These are phyloP conservation scores for Paxillus rubicundulus DNA, from an alignment of 768 basidiomycete species.

Conservation along the genomic window DNA sequence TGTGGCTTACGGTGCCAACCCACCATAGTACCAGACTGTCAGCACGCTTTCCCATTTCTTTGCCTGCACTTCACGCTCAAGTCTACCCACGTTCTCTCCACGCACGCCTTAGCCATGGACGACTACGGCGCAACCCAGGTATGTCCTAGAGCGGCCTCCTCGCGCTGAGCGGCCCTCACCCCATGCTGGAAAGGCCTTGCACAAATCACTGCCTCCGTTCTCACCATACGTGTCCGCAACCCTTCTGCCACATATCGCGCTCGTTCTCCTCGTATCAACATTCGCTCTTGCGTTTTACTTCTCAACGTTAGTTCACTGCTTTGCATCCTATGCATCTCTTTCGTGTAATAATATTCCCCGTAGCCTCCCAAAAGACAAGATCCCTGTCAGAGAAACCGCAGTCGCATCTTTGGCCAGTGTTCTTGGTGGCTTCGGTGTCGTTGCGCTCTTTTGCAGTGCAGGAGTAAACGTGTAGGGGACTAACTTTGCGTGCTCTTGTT, in stretches of 20 bases:
- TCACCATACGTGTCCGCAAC: constrained; percentile 63
- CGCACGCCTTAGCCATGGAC: constrained; percentile 42
- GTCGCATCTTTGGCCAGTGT: constrained; percentile 73
- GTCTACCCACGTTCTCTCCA: constrained; percentile 1
- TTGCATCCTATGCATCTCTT: neutral
- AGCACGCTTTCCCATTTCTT: too few relatives aligned
- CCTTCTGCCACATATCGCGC: constrained; percentile 72
- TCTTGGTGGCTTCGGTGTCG: constrained; percentile 85
- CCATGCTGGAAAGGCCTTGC: constrained; percentile 47
- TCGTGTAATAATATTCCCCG: constrained; percentile 10
- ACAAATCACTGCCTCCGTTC: constrained; percentile 68
- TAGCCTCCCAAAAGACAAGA: constrained; percentile 74
- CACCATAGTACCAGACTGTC: neutral
- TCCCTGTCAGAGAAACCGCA: constrained; percentile 63
- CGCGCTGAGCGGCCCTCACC: neutral
- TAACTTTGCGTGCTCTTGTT: neutral
- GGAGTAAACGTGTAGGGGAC: constrained; percentile 29
- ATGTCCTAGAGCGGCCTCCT: constrained; percentile 14
- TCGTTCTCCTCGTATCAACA: constrained; percentile 67
- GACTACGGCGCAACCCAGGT: constrained; percentile 58
- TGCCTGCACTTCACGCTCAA: constrained; percentile 5
- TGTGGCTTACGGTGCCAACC: constrained; percentile 16
- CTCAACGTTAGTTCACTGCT: constrained; percentile 59
- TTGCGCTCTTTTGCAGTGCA: constrained; percentile 65
- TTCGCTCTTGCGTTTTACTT: constrained; percentile 91